These are phyloP conservation scores for Ustilago tritici DNA, from an alignment of 1,284 basidiomycete species.

Conservation along the genomic window DNA sequence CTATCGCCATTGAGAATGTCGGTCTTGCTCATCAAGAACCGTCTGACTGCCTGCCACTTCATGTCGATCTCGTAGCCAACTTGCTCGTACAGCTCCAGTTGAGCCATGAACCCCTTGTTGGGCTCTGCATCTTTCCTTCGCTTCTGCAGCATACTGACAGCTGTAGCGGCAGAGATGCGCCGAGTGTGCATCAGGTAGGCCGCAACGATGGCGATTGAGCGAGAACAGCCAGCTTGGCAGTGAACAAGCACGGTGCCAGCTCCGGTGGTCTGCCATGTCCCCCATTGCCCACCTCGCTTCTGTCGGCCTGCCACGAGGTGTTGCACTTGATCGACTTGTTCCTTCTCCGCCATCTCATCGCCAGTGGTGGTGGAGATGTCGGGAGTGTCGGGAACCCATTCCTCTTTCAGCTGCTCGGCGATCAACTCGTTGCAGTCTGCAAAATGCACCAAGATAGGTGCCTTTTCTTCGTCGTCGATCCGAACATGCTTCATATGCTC, in stretches of 20 bases:
- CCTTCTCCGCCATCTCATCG: neutral
- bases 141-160: slow-evolving; percentile 62
- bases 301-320: slow-evolving; percentile 44
- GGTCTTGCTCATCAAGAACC: slow-evolving; percentile 70
- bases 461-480: slow-evolving; percentile 69
- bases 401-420: slow-evolving; percentile 50
- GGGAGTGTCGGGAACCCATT: slow-evolving; percentile 32
- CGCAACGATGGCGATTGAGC: slow-evolving; percentile 67
- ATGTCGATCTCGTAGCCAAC: slow-evolving; percentile 68
- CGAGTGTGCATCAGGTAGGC: slow-evolving; percentile 70
- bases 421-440: slow-evolving; percentile 65
- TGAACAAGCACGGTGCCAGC: slow-evolving; percentile 69
- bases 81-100: slow-evolving; percentile 70
- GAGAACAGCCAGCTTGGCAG: slow-evolving; percentile 70
- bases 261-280: slow-evolving; percentile 54
- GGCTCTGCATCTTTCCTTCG: slow-evolving; percentile 65
- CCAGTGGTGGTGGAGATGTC: neutral
- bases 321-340: slow-evolving; percentile 15
- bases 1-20: slow-evolving; percentile 57
- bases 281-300: slow-evolving; percentile 40
- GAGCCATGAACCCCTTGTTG: slow-evolving; percentile 68
- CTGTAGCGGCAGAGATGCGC: slow-evolving; percentile 61
- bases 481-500: slow-evolving; percentile 64
- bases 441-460: slow-evolving; percentile 70
- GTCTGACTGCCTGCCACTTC: slow-evolving; percentile 67